A percentile compares a stretch with the other conserved stretches of the same genome.
Evolutionary conservation across 768 basidiomycete genomes (phyloP).

Genomic region (Gloeophyllum trabeum): DNA sequence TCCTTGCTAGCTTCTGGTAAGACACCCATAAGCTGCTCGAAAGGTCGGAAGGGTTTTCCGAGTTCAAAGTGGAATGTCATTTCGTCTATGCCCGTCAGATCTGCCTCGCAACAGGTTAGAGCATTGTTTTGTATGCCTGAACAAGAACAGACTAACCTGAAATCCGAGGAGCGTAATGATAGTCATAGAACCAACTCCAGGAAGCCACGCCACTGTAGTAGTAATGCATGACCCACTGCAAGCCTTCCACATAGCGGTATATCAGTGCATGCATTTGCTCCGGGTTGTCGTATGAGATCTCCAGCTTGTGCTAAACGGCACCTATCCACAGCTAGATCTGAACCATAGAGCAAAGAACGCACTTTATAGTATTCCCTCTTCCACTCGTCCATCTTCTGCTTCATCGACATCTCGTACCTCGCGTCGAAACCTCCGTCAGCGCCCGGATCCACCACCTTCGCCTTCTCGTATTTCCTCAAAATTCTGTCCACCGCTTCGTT

Average conservation of each 20-base stretch:
- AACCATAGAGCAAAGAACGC: conserved; percentile 10
- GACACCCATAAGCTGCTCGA: conserved; percentile 97
- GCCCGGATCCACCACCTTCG: conserved; percentile 62
- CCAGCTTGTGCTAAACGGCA: conserved; percentile 88
- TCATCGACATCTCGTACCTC: conserved; percentile 57
- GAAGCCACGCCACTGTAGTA: conserved; percentile 96
- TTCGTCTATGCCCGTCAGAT: conserved; percentile 51
- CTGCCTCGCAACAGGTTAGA: no score
- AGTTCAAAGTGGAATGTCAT: conserved; percentile 83
- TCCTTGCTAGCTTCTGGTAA: conserved; percentile 85
- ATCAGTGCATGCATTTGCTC: conserved; percentile 59
- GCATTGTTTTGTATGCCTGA: no score
- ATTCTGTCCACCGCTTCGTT: conserved; percentile 69
- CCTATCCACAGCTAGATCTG: no score
- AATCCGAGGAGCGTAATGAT: conserved; percentile 95
- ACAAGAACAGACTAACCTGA: conserved; percentile 60
- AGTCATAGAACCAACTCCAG: conserved; percentile 99
- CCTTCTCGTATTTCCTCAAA: conserved; percentile 79
- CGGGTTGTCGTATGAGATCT: conserved; percentile 63
- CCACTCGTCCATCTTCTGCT: conserved; percentile 88
- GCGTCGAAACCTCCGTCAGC: conserved; percentile 71
- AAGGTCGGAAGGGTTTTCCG: conserved; percentile 85
- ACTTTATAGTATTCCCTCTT: conserved; percentile 87
- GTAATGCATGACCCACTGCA: conserved; percentile 99
- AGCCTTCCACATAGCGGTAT: conserved; percentile 81